A percentile compares a stretch with the other conserved stretches of the same genome.
phyloP scores from a whole-genome alignment of 2,329 filamentous ascomycete genomes.

The Sporothrix protearum region DNA sequence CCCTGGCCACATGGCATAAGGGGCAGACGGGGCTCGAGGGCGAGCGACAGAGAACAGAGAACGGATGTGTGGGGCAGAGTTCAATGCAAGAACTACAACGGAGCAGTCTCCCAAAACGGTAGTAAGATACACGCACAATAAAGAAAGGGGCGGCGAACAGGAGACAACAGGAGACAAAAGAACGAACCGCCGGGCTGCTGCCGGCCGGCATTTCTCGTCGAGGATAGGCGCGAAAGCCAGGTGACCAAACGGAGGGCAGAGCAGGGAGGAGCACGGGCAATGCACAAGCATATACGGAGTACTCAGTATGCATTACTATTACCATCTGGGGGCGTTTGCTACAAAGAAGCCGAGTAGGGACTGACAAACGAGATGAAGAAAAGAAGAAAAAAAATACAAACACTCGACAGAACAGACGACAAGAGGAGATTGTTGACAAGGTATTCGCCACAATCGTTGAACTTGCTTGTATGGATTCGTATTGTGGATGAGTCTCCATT shows the following conservation, averaged over 20 bases:
- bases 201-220: conserved; percentile 4
- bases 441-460: neutral
- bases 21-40: neutral
- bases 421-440: no score
- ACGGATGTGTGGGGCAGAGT: neutral
- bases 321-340: no score
- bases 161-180: no score
- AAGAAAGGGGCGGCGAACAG: neutral
- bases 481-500: neutral
- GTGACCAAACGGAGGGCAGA: neutral
- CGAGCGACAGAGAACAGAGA: neutral
- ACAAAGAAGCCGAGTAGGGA: no score
- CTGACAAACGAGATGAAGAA: no score
- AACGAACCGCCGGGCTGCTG: conserved; percentile 10
- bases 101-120: neutral
- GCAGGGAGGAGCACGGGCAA: neutral
- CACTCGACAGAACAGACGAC: neutral
- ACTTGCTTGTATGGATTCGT: neutral
- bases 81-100: neutral
- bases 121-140: neutral
- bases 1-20: conserved; percentile 16
- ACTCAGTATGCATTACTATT: no score
- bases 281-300: neutral
- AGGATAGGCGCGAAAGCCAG: neutral
- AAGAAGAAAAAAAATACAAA: neutral